These are phyloP conservation scores for Penicillium alfredii DNA, from an alignment of 495 filamentous ascomycete species.

Conservation along the genomic window DNA sequence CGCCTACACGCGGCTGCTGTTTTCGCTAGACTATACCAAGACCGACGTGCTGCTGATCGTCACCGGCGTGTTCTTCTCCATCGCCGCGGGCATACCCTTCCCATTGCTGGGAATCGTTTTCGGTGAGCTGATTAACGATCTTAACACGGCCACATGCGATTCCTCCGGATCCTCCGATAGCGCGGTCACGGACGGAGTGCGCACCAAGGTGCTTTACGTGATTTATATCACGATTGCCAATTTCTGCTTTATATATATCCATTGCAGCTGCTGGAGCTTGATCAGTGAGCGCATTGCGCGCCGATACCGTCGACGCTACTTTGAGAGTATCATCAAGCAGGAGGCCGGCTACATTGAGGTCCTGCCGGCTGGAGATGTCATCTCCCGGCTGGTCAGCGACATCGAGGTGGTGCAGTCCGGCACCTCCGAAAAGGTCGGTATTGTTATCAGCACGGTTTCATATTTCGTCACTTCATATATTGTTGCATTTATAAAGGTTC, in stretches of 20 bases:
- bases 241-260: conserved; percentile 53
- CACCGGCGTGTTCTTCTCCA: conserved; percentile 45
- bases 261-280: conserved; percentile 51
- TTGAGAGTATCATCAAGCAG: conserved; percentile 50
- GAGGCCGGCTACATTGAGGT: conserved; percentile 55
- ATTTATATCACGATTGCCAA: conserved; percentile 58
- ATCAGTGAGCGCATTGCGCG: conserved; percentile 59
- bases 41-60: conserved; percentile 25
- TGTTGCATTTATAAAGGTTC: conserved; percentile 56
- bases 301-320: conserved; percentile 52
- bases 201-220: conserved; percentile 52
- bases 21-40: conserved; percentile 29
- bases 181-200: conserved; percentile 18
- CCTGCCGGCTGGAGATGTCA: conserved; percentile 49
- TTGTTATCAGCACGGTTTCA: conserved; percentile 50
- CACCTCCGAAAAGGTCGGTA: conserved; percentile 60
- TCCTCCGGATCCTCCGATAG: conserved; percentile 7
- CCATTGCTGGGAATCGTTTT: conserved; percentile 63
- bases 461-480: conserved; percentile 58
- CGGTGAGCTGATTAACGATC: conserved; percentile 55
- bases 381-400: conserved; percentile 51
- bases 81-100: conserved; percentile 59
- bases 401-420: conserved; percentile 54
- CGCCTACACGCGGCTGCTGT: conserved; percentile 22
- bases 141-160: conserved; percentile 30